Conservation (phyloP, 805 yeast genomes). For the Hyphopichia homilentoma region DNA sequence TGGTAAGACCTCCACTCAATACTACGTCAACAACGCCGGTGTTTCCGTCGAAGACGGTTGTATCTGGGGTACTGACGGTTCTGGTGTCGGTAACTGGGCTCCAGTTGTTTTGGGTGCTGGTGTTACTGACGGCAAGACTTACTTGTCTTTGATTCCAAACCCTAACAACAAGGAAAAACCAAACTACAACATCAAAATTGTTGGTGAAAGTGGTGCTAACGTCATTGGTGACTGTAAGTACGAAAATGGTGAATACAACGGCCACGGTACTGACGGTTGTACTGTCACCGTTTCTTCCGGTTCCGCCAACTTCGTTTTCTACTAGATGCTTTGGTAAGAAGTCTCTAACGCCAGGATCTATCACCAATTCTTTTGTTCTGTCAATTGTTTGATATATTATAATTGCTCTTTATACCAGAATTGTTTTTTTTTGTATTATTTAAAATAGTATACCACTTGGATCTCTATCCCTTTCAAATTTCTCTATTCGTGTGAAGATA, state of each 20-base stretch:
- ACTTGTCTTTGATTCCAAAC: conserved; percentile 72
- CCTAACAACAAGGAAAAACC: conserved; percentile 56
- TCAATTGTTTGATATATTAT: no score
- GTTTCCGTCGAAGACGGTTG: conserved; percentile 66
- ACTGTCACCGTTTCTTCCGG: conserved; percentile 88
- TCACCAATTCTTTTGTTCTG: no score
- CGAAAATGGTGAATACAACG: conserved; percentile 71
- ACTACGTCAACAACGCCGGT: conserved; percentile 76
- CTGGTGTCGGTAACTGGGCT: conserved; percentile 75
- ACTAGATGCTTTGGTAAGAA: no score
- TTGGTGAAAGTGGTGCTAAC: conserved; percentile 48
- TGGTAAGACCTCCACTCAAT: conserved; percentile 64
- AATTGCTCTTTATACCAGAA: no score
- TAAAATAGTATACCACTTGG: no score
- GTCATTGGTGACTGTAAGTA: conserved; percentile 73
- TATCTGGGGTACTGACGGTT: conserved; percentile 60
- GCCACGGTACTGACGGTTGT: conserved; percentile 79
- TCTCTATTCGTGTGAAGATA: no score
- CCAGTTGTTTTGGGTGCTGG: conserved; percentile 81
- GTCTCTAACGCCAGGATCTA: no score
- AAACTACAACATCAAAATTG: conserved; percentile 42
- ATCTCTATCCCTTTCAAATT: no score
- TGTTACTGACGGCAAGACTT: conserved; percentile 53
- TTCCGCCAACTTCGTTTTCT: conserved; percentile 77
- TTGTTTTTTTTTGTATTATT: no score